Percentiles rank a stretch among this genome's conserved stretches.
These are phyloP conservation scores for Sarocladium kiliense DNA, from an alignment of 2,329 filamentous ascomycete genomes.

Conservation along the genomic window DNA sequence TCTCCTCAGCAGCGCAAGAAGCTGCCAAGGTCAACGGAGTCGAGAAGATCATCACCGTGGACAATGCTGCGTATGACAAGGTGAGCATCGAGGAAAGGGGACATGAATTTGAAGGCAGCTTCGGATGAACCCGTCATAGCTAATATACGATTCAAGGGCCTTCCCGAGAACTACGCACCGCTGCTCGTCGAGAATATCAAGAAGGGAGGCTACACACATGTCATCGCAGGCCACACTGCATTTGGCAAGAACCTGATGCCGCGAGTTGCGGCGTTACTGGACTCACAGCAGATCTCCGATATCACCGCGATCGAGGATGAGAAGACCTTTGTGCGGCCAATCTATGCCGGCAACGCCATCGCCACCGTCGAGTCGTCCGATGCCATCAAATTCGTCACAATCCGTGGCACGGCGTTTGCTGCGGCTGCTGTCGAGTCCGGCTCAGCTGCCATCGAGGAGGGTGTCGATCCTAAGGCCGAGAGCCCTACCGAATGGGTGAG, in stretches of 20 bases:
- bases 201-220: constrained; percentile 88
- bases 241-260: constrained; percentile 96
- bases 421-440: constrained; percentile 66
- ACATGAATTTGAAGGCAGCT: background rate
- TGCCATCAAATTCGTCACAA: constrained; percentile 79
- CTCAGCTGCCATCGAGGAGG: constrained; percentile 72
- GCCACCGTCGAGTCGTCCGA: constrained; percentile 91
- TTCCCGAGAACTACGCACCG: constrained; percentile 92
- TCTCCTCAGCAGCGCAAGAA: constrained; percentile 71
- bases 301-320: constrained; percentile 82
- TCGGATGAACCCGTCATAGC: background rate
- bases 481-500: constrained; percentile 82
- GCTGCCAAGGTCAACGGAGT: constrained; percentile 85
- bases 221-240: constrained; percentile 85
- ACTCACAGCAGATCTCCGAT: constrained; percentile 90
- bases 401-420: constrained; percentile 88
- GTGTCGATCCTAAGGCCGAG: constrained; percentile 74
- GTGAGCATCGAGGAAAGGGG: constrained; percentile 35
- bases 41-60: constrained; percentile 84
- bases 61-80: constrained; percentile 90
- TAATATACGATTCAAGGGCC: constrained; percentile 44
- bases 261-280: constrained; percentile 83
- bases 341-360: constrained; percentile 97
- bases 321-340: constrained; percentile 91
- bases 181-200: constrained; percentile 95